phyloP scores from a whole-genome alignment of 495 filamentous ascomycete genomes.

The Neurospora sp. region DNA sequence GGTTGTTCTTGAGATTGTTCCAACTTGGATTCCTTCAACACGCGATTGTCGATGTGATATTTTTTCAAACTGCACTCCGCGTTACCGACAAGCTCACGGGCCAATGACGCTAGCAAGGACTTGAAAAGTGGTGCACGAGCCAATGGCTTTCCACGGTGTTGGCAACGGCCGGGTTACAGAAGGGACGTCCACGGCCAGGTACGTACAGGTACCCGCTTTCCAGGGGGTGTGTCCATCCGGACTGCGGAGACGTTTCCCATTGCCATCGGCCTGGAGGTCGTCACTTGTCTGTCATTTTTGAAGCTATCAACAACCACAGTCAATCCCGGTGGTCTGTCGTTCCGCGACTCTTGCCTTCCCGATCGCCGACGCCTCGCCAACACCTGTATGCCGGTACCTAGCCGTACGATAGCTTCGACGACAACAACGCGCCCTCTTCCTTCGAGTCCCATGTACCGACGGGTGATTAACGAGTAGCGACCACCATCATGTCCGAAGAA shows the following conservation, averaged over 20 bases:
- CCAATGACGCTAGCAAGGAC: constrained; percentile 10
- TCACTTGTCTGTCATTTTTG: neutral
- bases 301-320: neutral
- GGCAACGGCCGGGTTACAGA: neutral
- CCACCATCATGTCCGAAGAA: constrained; percentile 46
- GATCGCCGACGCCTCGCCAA: neutral
- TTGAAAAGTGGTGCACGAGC: neutral
- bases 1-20: neutral
- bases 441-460: neutral
- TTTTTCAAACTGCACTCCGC: constrained; percentile 1
- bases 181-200: neutral
- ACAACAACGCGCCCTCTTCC: neutral
- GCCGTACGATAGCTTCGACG: neutral
- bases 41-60: neutral
- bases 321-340: neutral
- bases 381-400: neutral
- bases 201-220: neutral
- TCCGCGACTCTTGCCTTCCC: neutral
- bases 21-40: neutral
- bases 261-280: neutral
- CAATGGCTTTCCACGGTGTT: neutral
- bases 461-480: neutral
- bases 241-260: neutral
- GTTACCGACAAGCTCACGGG: constrained; percentile 1
- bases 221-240: neutral